Evolutionary conservation across 108 stramenopile genomes (phyloP), one percentile per base, ranked within the genome.

Genomic region (Schizochytrium sp.): DNA sequence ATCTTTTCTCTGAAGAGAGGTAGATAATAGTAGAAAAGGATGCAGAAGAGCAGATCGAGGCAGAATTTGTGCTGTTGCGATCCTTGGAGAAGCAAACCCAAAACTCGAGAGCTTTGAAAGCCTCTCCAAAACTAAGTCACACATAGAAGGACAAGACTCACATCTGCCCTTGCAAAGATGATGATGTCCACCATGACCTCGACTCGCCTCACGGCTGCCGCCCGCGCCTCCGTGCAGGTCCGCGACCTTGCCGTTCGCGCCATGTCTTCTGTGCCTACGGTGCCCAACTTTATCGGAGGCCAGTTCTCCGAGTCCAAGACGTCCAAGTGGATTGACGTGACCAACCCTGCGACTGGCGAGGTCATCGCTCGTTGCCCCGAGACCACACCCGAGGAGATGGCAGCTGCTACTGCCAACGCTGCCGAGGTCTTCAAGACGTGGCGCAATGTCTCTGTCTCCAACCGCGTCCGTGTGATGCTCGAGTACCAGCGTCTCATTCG

Each of bases 381-480:
- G 61, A 96, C 95, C 87, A 89, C 89, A 61, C 44, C 89, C 46
- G 42, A 72, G 42, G 97, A 98, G 87, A 97, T 98, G 59, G 87
- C 94, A 12, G 57, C 61, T 19, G 98, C 98, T 59, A 95, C 96
- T 19, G 61, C 88, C 3, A 90, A 94, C 10, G 98, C 98, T 28
- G 58, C 94, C 73, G 90, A 88, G 2, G 98, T 98, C 40, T 96
- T 97, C 87, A 89, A 91, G 0, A 73, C 89, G 38, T 98, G 98
- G 98, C 53, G 76, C 40, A 72, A 57, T 4, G 42, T 89, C 61
- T 91, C 93, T 4, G 91, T 72, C n/a, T 90, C 92, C 91, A 56
- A 49, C 56, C 95, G 99, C 7, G 96, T 97, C 7, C 94, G 94
- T 60, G 93, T 97, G 69, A 97, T 98, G 97, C 94, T 97, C 91